Evolutionary conservation across 192 early-diverging fungal genomes (phyloP).

Genomic region (Backusella circina): DNA sequence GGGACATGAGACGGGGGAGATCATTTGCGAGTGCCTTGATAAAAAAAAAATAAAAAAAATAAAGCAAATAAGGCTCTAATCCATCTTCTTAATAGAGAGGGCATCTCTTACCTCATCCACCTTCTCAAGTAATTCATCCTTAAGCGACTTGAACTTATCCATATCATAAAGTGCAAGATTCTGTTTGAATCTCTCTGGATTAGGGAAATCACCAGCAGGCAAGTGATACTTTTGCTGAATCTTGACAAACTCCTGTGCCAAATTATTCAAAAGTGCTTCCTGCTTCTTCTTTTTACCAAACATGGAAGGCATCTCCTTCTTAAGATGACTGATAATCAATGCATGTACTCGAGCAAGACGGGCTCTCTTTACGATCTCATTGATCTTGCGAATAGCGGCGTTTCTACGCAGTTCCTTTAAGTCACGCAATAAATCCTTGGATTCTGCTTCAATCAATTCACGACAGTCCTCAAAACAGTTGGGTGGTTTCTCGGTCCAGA

Average conservation of each 20-base stretch:
- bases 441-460: conserved; percentile 62
- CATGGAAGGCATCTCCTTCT: conserved; percentile 72
- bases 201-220: conserved; percentile 47
- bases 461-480: conserved; percentile 64
- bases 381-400: conserved; percentile 75
- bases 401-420: conserved; percentile 68
- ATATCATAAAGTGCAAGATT: conserved; percentile 39
- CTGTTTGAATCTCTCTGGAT: conserved; percentile 38
- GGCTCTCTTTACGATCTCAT: conserved; percentile 83
- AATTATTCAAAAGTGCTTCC: conserved; percentile 62
- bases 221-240: conserved; percentile 68
- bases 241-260: conserved; percentile 63
- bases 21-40: conserved; percentile 43
- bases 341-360: conserved; percentile 71
- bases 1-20: conserved; percentile 39
- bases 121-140: conserved; percentile 39
- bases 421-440: conserved; percentile 69
- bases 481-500: conserved; percentile 68
- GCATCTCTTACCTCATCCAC: conserved; percentile 47
- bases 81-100: too few species aligned
- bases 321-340: conserved; percentile 73
- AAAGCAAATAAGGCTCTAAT: neutral
- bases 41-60: neutral
- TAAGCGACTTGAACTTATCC: conserved; percentile 46
- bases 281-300: conserved; percentile 76